Base-by-base conservation (phyloP, 2,329 filamentous ascomycete species). In the Scopulariopsis brevicaulis region DNA sequence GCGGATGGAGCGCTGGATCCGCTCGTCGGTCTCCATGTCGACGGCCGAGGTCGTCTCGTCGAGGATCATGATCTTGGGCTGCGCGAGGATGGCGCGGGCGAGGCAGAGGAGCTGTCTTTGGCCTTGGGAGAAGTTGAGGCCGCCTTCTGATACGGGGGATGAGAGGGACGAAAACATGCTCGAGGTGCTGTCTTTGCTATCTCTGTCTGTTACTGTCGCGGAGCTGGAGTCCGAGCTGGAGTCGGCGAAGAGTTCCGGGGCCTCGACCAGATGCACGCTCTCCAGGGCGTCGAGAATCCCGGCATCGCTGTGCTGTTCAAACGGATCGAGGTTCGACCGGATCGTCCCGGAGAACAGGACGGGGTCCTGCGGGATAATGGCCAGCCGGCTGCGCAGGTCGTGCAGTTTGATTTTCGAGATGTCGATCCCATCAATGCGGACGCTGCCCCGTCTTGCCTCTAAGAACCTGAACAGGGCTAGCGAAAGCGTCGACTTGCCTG, bases 261-360 rank as follows among this genome's bases (percentile, higher is more conserved):
- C n/a, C n/a, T n/a, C n/a, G 3, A 83, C 53, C 85, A 79, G 0
- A 79, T 82, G 1, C 83, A 83, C n/a, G 77, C 74, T 1, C 82
- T 76, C 12, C 77, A 76, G 1, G 82, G 82, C 65, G 87, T 87
- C 2, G 77, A 77, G 32, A 88, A 71, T 64, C 87, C 88, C 24
- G 85, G 78, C 65, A 84, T 76, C 50, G 88, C 77, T 1, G 80
- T 80, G 40, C 78, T 75, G 65, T 86, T 84, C 71, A 64, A 89
- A 88, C 0, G 86, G 82, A 65, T 90, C 87, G 7, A 90, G 76
- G 64, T 90, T 90, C 34, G 75, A 79, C 40, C 85, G 77, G 22
- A 90, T 28, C 6, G 69, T 71, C 37, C 72, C 74, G 0, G 74
- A 74, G 1, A 88, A 87, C 8, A 88, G 71, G 0, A 78, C 72